Conservation (phyloP, 2,329 filamentous ascomycete genomes). For the Immersiporthe knoxdaviesiana region DNA sequence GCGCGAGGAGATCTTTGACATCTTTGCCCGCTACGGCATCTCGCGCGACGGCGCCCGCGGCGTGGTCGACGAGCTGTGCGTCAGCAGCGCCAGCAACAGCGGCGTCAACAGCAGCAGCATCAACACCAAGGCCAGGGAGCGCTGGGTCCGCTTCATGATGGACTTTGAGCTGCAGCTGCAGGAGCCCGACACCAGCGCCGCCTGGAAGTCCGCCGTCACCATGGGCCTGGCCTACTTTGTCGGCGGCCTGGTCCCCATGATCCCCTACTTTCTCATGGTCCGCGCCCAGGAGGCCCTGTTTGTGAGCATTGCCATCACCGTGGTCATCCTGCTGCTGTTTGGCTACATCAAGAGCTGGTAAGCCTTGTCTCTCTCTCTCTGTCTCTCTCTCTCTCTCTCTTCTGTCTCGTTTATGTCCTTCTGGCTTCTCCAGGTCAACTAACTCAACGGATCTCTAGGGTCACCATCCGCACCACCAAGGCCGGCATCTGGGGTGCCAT, state of each 20-base stretch:
- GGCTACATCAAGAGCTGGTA: constrained; percentile 65
- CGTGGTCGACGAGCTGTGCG: constrained; percentile 54
- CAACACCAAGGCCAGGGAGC: constrained; percentile 39
- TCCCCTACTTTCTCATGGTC: constrained; percentile 67
- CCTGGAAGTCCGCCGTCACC: constrained; percentile 63
- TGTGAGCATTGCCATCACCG: constrained; percentile 63
- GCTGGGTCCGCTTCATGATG: constrained; percentile 62
- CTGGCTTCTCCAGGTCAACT: not conserved
- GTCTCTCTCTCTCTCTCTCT: too few relatives aligned
- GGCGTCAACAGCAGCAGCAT: too few relatives aligned
- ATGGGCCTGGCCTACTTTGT: constrained; percentile 72
- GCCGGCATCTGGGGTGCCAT: constrained; percentile 62
- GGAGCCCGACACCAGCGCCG: constrained; percentile 46
- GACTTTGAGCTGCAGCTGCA: constrained; percentile 58
- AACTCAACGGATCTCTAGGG: constrained; percentile 28
- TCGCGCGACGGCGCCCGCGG: constrained; percentile 45
- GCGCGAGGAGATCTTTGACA: constrained; percentile 52
- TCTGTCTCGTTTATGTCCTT: too few relatives aligned
- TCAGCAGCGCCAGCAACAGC: constrained; percentile 44
- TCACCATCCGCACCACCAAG: constrained; percentile 54
- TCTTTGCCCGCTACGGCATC: constrained; percentile 51
- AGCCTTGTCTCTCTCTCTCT: not conserved
- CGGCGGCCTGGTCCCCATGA: constrained; percentile 70
- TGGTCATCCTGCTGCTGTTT: constrained; percentile 63
- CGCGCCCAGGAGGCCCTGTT: constrained; percentile 54